Conservation (phyloP, 176 grass and related monocot genomes). For the Coix lacrymajobi region DNA sequence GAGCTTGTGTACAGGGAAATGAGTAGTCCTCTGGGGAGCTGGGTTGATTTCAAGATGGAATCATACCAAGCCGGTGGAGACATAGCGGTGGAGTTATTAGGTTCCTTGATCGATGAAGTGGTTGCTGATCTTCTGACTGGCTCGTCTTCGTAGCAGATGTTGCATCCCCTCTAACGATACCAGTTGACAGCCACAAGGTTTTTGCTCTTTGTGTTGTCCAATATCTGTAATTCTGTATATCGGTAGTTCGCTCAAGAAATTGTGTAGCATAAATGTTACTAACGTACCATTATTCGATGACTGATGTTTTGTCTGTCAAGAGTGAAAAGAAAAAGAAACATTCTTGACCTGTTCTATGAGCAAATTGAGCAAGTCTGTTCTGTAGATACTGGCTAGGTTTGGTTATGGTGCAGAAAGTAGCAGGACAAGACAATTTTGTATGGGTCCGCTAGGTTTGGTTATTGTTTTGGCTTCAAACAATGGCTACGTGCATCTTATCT, state of each 20-base stretch:
- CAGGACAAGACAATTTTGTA: not conserved
- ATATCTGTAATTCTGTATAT: slow-evolving; percentile 46
- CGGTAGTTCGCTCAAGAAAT: slow-evolving; percentile 15
- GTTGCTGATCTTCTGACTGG: slow-evolving; percentile 51
- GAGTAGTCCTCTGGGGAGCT: slow-evolving; percentile 66
- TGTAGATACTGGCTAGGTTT: not conserved
- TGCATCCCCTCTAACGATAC: slow-evolving; percentile 17
- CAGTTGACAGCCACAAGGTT: slow-evolving; percentile 29
- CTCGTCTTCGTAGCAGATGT: slow-evolving; percentile 8
- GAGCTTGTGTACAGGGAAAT: slow-evolving; percentile 88
- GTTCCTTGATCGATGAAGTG: slow-evolving; percentile 59
- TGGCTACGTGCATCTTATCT: too few relatives aligned
- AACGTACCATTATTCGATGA: slow-evolving; percentile 15
- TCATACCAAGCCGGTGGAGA: slow-evolving; percentile 55
- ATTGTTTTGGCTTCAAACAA: too few relatives aligned
- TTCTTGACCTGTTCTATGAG: slow-evolving; percentile 6
- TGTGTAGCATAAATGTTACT: slow-evolving; percentile 25
- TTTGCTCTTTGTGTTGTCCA: slow-evolving; percentile 18
- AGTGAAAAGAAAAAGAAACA: not conserved
- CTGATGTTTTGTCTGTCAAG: not conserved
- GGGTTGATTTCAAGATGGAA: slow-evolving; percentile 81
- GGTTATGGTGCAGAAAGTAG: not conserved
- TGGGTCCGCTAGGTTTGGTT: too few relatives aligned
- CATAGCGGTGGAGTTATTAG: slow-evolving; percentile 49
- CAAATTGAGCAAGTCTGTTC: not conserved